phyloP scores from a whole-genome alignment of 148 eudicot genomes.

The Spergularia bocconei region DNA sequence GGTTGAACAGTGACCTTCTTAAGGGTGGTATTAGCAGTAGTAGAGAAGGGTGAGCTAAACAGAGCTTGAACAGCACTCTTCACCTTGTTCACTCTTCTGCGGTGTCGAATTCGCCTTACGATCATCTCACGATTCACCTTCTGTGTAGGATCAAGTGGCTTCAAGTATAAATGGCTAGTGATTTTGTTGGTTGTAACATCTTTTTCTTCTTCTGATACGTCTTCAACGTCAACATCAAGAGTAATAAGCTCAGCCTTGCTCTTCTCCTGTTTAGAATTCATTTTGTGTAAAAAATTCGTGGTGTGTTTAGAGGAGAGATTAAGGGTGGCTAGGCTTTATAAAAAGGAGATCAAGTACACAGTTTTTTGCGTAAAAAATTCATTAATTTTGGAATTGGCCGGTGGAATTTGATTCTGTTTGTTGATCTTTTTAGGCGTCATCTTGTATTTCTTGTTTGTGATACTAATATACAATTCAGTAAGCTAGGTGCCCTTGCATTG shows the following conservation, averaged over 20 bases:
- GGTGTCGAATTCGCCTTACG: conserved; percentile 22
- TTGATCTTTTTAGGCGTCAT: background rate
- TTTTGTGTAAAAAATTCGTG: background rate
- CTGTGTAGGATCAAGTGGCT: conserved; percentile 14
- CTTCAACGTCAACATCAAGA: conserved; percentile 20
- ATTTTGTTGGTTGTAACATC: conserved; percentile 6
- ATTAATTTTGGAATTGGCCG: background rate
- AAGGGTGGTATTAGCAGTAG: conserved; percentile 7
- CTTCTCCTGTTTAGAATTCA: conserved; percentile 4
- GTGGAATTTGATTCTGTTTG: conserved; percentile 21
- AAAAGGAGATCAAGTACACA: too few species aligned
- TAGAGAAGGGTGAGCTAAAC: conserved; percentile 6
- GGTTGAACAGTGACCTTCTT: conserved; percentile 15
- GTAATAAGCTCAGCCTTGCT: background rate
- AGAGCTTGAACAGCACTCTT: conserved; percentile 14
- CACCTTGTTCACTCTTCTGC: conserved; percentile 18
- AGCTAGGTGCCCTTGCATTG: too few species aligned
- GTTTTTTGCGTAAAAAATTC: background rate
- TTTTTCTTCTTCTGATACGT: conserved; percentile 4
- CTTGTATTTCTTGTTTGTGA: too few species aligned
- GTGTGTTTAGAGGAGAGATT: background rate
- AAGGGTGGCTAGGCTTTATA: too few species aligned
- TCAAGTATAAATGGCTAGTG: conserved; percentile 12
- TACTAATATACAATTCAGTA: too few species aligned
- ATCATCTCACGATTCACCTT: conserved; percentile 14